Evolutionary conservation across 352 stramenopile species (phyloP).

Genomic region (Globisporangium middletonii): DNA sequence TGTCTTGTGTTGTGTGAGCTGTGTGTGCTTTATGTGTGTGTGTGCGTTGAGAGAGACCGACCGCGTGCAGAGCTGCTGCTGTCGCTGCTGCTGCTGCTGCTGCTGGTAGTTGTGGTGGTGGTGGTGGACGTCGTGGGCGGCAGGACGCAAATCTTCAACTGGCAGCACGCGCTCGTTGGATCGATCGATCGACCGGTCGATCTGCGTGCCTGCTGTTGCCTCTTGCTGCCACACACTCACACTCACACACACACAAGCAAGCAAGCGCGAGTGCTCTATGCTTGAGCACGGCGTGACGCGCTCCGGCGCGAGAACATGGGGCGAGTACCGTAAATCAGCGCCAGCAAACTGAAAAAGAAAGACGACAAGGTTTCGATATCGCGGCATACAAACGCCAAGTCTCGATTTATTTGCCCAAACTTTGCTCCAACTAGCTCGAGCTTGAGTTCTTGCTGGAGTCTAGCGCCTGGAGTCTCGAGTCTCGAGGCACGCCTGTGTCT

Average conservation of each 20-base stretch:
- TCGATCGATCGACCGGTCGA: background rate
- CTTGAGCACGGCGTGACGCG: background rate
- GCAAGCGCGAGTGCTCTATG: background rate
- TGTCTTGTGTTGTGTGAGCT: background rate
- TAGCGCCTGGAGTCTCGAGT: no score
- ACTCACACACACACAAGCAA: background rate
- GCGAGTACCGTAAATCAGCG: background rate
- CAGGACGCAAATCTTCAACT: constrained; percentile 57
- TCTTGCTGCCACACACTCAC: background rate
- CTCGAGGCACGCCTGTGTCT: no score
- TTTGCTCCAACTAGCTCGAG: no score
- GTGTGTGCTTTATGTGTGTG: background rate
- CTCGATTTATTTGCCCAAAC: background rate
- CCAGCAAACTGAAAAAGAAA: no score
- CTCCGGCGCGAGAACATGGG: background rate
- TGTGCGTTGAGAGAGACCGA: background rate
- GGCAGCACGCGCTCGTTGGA: constrained; percentile 13
- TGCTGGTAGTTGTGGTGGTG: background rate
- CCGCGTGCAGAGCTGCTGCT: background rate
- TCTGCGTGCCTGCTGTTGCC: background rate
- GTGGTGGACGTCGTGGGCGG: constrained; percentile 12
- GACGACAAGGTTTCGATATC: background rate
- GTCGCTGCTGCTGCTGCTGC: background rate
- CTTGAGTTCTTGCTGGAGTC: no score
- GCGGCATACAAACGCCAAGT: background rate